Base-by-base conservation (phyloP, 2,329 filamentous ascomycete genomes). In the Neobulgaria alba region DNA sequence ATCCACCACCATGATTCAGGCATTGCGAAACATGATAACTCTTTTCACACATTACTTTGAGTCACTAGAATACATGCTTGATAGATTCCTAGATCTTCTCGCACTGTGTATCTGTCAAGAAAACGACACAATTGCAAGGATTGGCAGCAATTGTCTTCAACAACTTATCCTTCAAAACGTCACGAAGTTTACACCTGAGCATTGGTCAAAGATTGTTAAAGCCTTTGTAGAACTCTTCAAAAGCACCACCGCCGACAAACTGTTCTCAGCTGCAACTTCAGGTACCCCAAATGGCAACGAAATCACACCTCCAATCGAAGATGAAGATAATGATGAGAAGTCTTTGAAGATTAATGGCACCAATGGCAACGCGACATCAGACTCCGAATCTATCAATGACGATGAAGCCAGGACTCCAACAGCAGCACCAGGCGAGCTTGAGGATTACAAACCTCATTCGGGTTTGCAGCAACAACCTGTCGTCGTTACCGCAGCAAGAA, bases 1-100 rank as follows among this genome's bases (percentile, higher is more conserved):
- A 17, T 96, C 92, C 1, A 98, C 92, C 0, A 99, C 92, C 7
- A 95, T 99, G 86, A 98, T 99, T 30, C 92, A 99, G 62, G 92
- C 92, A 2, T 69, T 99, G 41, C 82, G 92, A 44, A 95, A 96
- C 64, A 95, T 98, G 85, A 96, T 99, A 55, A 90, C 87, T 1
- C 75, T 99, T 17, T 98, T 98, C 63, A 98, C 93, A 0, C 93
- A 99, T 63, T 98, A 96, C 64, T 99, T 98, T 51, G 86, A 93
- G 44, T 81, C 88, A 0, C 68, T 99, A 8, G 88, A 96, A 64
- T 94, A 95, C 60, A 98, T 99, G 92, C 75, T 99, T 14, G 88
- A 95, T 62, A 76, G 92, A n/a, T 96, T 98, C 62, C 67, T 99
- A 29, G 90, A 96, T 61, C 75, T 99, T 15, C 69, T 99, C 9